Base-by-base conservation (phyloP, 1,284 basidiomycete species). In the Boletus semigastroideus region DNA sequence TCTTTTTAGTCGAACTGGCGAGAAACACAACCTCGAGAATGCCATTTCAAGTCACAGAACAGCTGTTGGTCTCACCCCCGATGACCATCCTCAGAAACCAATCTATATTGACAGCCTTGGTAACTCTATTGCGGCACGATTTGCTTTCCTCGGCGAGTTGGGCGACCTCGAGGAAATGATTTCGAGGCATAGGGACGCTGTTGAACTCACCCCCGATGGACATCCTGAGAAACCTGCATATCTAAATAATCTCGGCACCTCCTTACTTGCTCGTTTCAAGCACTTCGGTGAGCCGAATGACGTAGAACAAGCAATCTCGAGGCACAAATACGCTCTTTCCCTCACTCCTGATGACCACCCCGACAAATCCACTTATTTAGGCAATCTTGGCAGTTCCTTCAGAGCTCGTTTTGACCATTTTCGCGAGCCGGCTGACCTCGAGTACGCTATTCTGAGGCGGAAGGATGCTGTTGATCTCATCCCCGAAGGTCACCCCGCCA, bases 231-330 rank as follows among this genome's bases (percentile, higher is more conserved):
- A 37, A 11, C n/a, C 36, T 17, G 5, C 5, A 10, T 12, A 12
- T 19, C 8, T 37, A 17, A 19, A 12, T 19, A 37, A 37, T 2
- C 36, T 37, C 10, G 36, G 16, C 5, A 37, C 1, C 17, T 37
- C 36, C 17, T 6, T 19, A 9, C 4, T 4, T 5, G 10, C 10
- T 37, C 36, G 36, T 37, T 37, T 37, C 36, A 12, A 17, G 16
- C 17, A 19, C 10, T 13, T 37, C 17, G 36, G 17, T 11, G 36
- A 37, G 14, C 14, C 13, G 16, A 27, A 10, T 11, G 52, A 53
- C 34, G 38, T 53, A 5, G 52, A 47, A 5, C 22, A 54, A 27
- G 51, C 51, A 4, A 41, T 54, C 19, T 54, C 28, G 6, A 48
- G 5, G 4, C 16, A 27, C n/a, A 34, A 5, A 9, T 4, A 42